phyloP scores from a whole-genome alignment of 1,284 basidiomycete species.

The Kwoniella shivajii region DNA sequence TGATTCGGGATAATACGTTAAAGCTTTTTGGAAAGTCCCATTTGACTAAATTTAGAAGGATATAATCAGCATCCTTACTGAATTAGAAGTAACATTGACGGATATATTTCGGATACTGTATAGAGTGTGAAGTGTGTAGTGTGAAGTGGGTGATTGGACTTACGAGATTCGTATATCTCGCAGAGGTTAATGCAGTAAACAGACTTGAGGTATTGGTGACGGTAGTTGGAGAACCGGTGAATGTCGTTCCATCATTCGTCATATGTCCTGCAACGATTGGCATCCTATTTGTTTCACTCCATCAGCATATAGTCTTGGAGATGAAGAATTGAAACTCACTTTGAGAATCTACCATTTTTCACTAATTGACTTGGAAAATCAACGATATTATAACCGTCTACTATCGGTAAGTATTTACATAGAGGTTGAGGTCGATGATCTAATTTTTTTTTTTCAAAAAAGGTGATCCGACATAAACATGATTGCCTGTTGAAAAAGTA shows the following conservation, averaged over 20 bases:
- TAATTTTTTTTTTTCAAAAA: too few species aligned
- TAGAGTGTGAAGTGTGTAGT: neutral
- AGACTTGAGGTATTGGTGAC: constrained; percentile 19
- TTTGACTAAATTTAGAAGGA: constrained; percentile 4
- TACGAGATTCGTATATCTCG: constrained; percentile 22
- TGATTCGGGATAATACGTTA: constrained; percentile 11
- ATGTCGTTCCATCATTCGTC: constrained; percentile 23
- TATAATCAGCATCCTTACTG: neutral
- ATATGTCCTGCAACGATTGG: constrained; percentile 24
- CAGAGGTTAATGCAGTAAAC: constrained; percentile 13
- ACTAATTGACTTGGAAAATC: constrained; percentile 18
- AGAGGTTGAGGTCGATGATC: constrained; percentile 19
- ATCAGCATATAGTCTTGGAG: neutral
- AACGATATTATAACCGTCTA: constrained; percentile 22
- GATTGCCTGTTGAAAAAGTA: too few species aligned
- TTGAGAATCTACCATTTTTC: constrained; percentile 14
- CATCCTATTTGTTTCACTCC: neutral
- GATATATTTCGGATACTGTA: too few species aligned
- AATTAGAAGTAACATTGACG: too few species aligned
- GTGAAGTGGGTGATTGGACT: neutral
- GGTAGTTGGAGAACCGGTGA: constrained; percentile 12
- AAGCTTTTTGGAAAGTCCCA: constrained; percentile 18
- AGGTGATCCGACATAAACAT: too few species aligned
- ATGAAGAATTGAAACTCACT: too few species aligned
- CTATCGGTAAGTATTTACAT: constrained; percentile 25